Conservation (phyloP, 2,329 filamentous ascomycete genomes). For the Trichoderma afroharzianum region DNA sequence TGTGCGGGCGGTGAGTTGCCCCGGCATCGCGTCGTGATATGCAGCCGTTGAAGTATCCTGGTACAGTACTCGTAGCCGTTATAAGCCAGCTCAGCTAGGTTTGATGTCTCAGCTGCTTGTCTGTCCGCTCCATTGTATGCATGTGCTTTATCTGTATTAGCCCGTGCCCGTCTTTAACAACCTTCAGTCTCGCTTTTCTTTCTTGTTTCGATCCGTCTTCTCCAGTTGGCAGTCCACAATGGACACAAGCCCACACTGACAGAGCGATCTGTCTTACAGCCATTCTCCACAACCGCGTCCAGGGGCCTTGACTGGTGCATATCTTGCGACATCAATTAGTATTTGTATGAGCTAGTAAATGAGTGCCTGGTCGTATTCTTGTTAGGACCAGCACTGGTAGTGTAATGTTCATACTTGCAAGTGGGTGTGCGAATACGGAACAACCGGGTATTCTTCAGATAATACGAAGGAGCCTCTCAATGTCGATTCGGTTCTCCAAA, state of each 20-base stretch:
- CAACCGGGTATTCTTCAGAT: not conserved
- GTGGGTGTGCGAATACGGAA: not conserved
- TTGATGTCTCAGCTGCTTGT: not conserved
- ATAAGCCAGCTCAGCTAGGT: not conserved
- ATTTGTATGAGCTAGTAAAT: not conserved
- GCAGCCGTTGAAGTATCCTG: not conserved
- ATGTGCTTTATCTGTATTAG: not conserved
- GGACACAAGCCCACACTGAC: not conserved
- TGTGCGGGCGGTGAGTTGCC: not conserved
- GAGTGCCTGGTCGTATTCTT: not conserved
- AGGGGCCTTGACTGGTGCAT: constrained; percentile 27
- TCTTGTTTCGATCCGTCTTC: not conserved
- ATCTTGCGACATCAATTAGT: not conserved
- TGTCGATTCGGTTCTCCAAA: not conserved
- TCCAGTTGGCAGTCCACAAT: not conserved
- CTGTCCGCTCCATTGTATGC: not conserved
- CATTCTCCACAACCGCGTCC: not conserved
- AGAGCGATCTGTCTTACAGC: constrained; percentile 12
- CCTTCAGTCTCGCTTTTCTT: not conserved
- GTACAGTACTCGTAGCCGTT: not conserved
- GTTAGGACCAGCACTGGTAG: no score
- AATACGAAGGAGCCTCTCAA: not conserved
- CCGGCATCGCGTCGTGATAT: not conserved
- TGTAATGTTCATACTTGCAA: no score
- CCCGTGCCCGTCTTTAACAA: not conserved